Evolutionary conservation across 164 flowering plant species (phyloP).

Genomic region (Magnolia changhungtana): DNA sequence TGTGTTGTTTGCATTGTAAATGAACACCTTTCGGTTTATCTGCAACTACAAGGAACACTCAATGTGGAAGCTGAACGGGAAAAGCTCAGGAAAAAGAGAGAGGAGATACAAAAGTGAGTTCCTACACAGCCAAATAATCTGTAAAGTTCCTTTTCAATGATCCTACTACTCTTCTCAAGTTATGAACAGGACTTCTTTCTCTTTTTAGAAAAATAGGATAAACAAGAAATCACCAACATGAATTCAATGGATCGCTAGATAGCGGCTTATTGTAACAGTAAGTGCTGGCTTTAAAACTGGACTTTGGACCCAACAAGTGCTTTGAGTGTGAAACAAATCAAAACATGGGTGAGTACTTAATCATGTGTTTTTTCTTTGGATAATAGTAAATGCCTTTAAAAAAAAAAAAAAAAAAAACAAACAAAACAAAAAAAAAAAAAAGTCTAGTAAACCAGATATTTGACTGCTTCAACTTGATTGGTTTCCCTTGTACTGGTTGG

Average conservation of each 20-base stretch:
- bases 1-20: conserved; percentile 70
- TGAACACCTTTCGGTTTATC: conserved; percentile 71
- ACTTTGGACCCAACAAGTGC: background rate
- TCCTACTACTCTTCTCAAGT: background rate
- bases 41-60: conserved; percentile 58
- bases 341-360: too few relatives aligned
- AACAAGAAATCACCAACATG: background rate
- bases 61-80: conserved; percentile 70
- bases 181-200: background rate
- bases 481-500: too few relatives aligned
- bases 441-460: too few relatives aligned
- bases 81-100: conserved; percentile 68
- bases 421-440: too few relatives aligned
- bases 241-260: background rate
- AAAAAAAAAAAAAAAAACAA: too few relatives aligned
- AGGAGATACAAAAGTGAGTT: conserved; percentile 66
- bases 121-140: background rate
- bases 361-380: too few relatives aligned
- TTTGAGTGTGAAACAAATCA: too few relatives aligned
- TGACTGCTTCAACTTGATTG: too few relatives aligned
- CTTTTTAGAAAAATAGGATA: background rate
- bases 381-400: too few relatives aligned
- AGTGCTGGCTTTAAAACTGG: background rate
- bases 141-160: background rate
- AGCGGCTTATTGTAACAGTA: background rate